Evolutionary conservation across 139 green algal species (phyloP), one percentile per base, ranked within the genome.

Genomic region (Chlamydomonas eustigma): DNA sequence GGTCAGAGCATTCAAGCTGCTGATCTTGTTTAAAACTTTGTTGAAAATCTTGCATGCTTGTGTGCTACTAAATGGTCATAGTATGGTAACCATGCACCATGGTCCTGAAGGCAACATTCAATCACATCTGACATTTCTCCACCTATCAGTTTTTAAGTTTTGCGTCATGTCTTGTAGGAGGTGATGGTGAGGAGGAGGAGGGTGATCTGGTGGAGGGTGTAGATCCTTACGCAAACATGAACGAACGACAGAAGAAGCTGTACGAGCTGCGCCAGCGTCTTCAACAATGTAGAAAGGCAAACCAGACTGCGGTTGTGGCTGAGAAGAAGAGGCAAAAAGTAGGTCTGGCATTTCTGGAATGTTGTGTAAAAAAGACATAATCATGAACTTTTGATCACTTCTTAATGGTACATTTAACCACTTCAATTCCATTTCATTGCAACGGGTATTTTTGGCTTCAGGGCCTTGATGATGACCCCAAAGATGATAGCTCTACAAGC

Each of bases 231-330:
- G 85, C 78, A 0, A 85, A 81, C 34, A 89, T 97, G 86, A 86
- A 77, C 2, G 64, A 84, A 12, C 80, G 92, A 66, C 82, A 97
- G 83, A 85, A 86, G n/a, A 93, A 94, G 87, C 83, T 98, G 74
- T 85, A 87, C 28, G 88, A 94, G 80, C 78, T 98, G 77, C 84
- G 89, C 75, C 76, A 89, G 71, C 89, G 90, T 77, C 88, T 98
- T 86, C 86, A 90, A 64, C 73, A 90, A 64, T 90, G 84, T 32
- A 86, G 95, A 8, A 97, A 96, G 73, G 88, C 90, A 8, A 98
- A 98, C 81, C 89, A 97, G 76, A 79, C 83, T 4, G 94, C 94
- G 0, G 93, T 96, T 8, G 79, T 98, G 3, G 84, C 82, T 28
- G 94, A 98, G 82, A 92, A 91, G 75, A 91, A 93, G 38, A 80